A percentile compares a stretch with the other conserved stretches of the same genome.
These are phyloP conservation scores for Phyllosticta citribraziliensis DNA, from an alignment of 2,329 filamentous ascomycete species.

Conservation along the genomic window DNA sequence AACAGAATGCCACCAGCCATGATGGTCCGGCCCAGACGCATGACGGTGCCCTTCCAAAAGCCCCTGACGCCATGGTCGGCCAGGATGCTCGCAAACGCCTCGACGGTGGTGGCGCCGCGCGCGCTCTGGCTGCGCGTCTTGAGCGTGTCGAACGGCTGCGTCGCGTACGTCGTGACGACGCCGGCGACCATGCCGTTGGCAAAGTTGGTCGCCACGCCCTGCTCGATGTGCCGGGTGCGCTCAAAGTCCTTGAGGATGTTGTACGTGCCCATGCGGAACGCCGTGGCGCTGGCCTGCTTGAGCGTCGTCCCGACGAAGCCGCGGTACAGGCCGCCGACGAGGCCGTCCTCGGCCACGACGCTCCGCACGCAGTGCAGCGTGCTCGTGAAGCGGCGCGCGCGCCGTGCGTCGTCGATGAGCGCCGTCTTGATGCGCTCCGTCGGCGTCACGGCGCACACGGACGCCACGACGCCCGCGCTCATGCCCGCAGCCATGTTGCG, in stretches of 20 bases:
- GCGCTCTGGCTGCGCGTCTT: slow-evolving; percentile 56
- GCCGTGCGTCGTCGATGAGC: slow-evolving; percentile 51
- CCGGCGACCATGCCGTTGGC: slow-evolving; percentile 53
- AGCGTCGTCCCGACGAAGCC: slow-evolving; percentile 52
- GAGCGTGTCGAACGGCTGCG: slow-evolving; percentile 53
- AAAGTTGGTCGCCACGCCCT: slow-evolving; percentile 48
- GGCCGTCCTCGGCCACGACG: slow-evolving; percentile 43
- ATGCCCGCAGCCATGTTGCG: slow-evolving; percentile 87
- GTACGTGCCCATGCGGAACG: slow-evolving; percentile 53
- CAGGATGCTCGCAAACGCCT: slow-evolving; percentile 47
- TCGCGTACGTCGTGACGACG: slow-evolving; percentile 48
- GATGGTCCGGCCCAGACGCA: slow-evolving; percentile 55
- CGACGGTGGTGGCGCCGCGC: slow-evolving; percentile 45
- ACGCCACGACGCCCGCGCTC: slow-evolving; percentile 89
- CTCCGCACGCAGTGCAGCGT: slow-evolving; percentile 42
- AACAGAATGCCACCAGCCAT: slow-evolving; percentile 46
- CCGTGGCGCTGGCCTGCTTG: slow-evolving; percentile 53
- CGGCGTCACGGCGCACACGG: slow-evolving; percentile 61
- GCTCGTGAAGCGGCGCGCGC: slow-evolving; percentile 38
- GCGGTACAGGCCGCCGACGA: slow-evolving; percentile 43
- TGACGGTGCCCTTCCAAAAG: slow-evolving; percentile 59
- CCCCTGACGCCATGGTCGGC: slow-evolving; percentile 49
- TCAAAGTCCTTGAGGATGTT: slow-evolving; percentile 54
- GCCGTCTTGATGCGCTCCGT: slow-evolving; percentile 61
- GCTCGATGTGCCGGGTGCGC: slow-evolving; percentile 36